Evolutionary conservation across 805 yeast genomes (phyloP).

Genomic region (Pichia membranifaciens): DNA sequence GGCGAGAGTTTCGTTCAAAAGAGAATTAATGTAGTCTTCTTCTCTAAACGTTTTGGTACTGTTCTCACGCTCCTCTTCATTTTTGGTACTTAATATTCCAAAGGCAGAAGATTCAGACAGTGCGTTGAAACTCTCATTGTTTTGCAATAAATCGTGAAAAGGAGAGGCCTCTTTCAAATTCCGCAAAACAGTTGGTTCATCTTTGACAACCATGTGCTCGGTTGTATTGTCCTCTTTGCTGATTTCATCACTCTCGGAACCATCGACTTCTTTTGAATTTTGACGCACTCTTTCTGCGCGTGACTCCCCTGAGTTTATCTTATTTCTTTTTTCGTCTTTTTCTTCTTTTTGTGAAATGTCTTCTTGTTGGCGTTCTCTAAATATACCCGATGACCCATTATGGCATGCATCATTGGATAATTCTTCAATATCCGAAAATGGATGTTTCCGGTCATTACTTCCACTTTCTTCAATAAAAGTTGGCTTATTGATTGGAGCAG

Average conservation of each 20-base stretch:
- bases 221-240: background rate
- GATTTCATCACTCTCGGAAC: too few relatives aligned
- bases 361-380: too few relatives aligned
- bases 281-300: background rate
- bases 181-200: background rate
- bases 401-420: too few relatives aligned
- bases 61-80: background rate
- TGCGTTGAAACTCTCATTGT: conserved; percentile 2
- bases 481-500: background rate
- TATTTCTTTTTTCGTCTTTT: background rate
- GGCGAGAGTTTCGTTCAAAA: conserved; percentile 2
- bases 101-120: conserved; percentile 7
- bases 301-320: background rate
- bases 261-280: background rate
- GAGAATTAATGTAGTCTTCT: conserved; percentile 1
- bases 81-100: background rate
- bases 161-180: conserved; percentile 1
- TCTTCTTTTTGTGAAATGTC: background rate
- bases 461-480: too few relatives aligned
- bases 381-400: too few relatives aligned
- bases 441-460: too few relatives aligned
- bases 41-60: too few relatives aligned
- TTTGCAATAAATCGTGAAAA: background rate
- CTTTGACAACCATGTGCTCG: conserved; percentile 9
- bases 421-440: too few relatives aligned